These are phyloP conservation scores for Pelargonium nanum DNA, from an alignment of 345 rosid genomes.

Conservation along the genomic window DNA sequence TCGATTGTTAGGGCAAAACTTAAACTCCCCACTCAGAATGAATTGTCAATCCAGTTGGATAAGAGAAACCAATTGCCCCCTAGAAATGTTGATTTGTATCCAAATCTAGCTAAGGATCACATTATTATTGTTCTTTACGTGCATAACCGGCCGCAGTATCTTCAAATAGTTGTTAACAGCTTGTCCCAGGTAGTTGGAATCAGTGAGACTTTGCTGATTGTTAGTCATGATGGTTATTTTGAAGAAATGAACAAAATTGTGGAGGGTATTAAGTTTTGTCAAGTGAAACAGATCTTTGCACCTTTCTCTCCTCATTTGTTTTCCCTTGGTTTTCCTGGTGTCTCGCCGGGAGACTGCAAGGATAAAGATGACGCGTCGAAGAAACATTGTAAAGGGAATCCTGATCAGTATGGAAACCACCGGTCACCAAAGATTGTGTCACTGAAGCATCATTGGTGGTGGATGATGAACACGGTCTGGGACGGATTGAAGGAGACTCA, in stretches of 20 bases:
- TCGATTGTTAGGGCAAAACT: conserved; percentile 17
- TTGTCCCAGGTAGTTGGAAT: conserved; percentile 78
- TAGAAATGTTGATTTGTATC: conserved; percentile 56
- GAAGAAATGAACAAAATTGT: conserved; percentile 80
- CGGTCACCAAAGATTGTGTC: conserved; percentile 77
- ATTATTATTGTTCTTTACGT: conserved; percentile 77
- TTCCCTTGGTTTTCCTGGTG: conserved; percentile 55
- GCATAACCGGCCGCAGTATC: conserved; percentile 86
- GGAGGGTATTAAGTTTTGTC: conserved; percentile 69
- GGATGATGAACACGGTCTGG: conserved; percentile 99
- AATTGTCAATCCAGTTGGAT: conserved; percentile 48
- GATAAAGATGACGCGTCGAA: conserved; percentile 46
- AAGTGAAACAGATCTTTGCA: conserved; percentile 79
- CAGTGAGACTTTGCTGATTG: conserved; percentile 71
- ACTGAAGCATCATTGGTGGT: conserved; percentile 99
- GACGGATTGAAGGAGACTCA: conserved; percentile 78
- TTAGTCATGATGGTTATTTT: conserved; percentile 92
- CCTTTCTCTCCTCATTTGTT: conserved; percentile 81
- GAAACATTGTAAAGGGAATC: conserved; percentile 57
- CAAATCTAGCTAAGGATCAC: conserved; percentile 53
- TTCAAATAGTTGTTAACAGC: conserved; percentile 63
- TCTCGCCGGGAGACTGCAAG: conserved; percentile 51
- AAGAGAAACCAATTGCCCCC: conserved; percentile 54
- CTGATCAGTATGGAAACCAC: conserved; percentile 95
- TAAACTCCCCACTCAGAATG: conserved; percentile 45